Evolutionary conservation across 169 alveolate genomes (phyloP), one percentile per base, ranked within the genome.

Genomic region (Cryptosporidium felis): DNA sequence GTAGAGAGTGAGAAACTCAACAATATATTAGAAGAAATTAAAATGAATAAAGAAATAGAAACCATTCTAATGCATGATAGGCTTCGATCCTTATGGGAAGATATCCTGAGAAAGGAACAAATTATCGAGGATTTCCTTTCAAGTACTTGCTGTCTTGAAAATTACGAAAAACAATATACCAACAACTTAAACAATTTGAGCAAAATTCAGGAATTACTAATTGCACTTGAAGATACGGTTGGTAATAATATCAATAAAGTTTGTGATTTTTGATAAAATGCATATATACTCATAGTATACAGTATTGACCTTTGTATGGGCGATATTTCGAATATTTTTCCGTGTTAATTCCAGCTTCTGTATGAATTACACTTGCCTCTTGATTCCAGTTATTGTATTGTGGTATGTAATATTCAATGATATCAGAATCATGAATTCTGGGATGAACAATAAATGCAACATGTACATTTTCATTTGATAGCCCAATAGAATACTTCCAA

Each of bases 1-100:
- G 62, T n/a, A 4, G 81, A 65, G 21, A 28, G 23, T 28, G 44
- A 45, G 0, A 32, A 47, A 65, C 45, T 65, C n/a, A 65, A 46
- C 9, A 32, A 21, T 14, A 14, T 65, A 4, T 44, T 65, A 14
- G 44, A 46, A 14, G 81, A 65, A n/a, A 16, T 65, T 9, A 23
- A 44, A 12, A 10, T 16, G 14, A 46, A 26, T 12, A 21, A 28
- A 65, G 40, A 65, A 1, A 1, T 46, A 45, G 59, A 32, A 3
- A 5, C 59, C 16, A 2, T n/a, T 4, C 1, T 32, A 5, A 4
- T 23, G 5, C 38, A 46, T 6, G 51, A 65, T 44, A 45, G 49
- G 12, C n/a, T 65, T 5, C 36, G 14, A 14, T 16, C 3, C 0
- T n/a, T 46, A 3, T 21, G 58, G 60, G n/a, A 10, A 2, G 49